Base-by-base conservation (phyloP, 805 yeast genomes). In the Nakazawaea populi region DNA sequence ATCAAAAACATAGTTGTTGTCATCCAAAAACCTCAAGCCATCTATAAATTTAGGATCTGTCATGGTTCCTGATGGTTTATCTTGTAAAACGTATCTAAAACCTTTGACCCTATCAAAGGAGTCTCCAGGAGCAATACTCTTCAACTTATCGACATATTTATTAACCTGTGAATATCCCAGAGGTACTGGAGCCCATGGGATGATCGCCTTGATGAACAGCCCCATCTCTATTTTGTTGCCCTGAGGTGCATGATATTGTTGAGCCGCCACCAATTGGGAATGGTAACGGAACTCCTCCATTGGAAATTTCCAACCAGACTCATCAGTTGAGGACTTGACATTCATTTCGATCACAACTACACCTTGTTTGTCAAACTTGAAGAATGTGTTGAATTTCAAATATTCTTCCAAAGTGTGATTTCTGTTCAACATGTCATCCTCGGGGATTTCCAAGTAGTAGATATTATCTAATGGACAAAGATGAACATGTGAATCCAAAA, bases 171-270 rank as follows among this genome's bases (percentile, higher is more conserved):
- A 38, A 70, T 55, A 42, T 3, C 77, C 77, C 10, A 58, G 52
- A 4, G 71, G 67, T 11, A 73, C 46, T 6, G 80, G 79, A 0
- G 73, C 75, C 76, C 76, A 73, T 1, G 78, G 76, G 12, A 75
- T 58, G 6, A 72, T 54, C 2, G 62, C 75, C 43, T 60, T 60
- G 11, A 60, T 43, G 37, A 52, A 37, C 29, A 9, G 42, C 14
- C 35, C 48, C 14, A 18, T n/a, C 10, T 36, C 35, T 27, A n/a
- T 24, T 10, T 18, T 40, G 10, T n/a, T 5, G 10, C 42, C 42
- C 31, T 28, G 35, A 8, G 24, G 12, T 39, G 42, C 37, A 55
- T 56, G 36, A 46, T 44, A 47, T 42, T 40, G 36, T 24, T 18
- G 24, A 18, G 24, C 24, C 24, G n/a, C 29, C 53, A 52, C 24